Percentiles rank a stretch among this genome's conserved stretches.
These are phyloP conservation scores for Sugiyamaella floridensis DNA, from an alignment of 805 yeast species.

Conservation along the genomic window DNA sequence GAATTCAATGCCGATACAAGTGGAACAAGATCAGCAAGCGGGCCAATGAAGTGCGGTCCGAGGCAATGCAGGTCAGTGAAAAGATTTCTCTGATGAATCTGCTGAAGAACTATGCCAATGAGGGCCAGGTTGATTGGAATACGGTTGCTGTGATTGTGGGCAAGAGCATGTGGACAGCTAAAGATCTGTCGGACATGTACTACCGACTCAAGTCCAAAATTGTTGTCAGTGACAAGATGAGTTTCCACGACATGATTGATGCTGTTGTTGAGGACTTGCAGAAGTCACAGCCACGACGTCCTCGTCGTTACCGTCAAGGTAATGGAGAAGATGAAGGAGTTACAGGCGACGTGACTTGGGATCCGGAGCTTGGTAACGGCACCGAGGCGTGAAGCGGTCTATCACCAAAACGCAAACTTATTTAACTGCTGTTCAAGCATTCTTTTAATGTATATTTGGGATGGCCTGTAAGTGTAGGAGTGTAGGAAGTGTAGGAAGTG, in stretches of 20 bases:
- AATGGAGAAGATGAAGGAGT: background rate
- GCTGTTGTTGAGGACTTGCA: conserved; percentile 18
- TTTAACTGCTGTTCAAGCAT: background rate
- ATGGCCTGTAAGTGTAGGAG: too few species aligned
- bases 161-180: conserved; percentile 46
- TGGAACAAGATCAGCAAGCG: conserved; percentile 78
- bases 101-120: conserved; percentile 39
- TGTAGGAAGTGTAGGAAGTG: too few species aligned
- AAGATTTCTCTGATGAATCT: conserved; percentile 44
- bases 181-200: conserved; percentile 56
- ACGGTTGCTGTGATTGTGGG: conserved; percentile 43
- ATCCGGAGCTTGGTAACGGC: background rate
- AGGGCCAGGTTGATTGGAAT: conserved; percentile 48
- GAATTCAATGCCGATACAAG: conserved; percentile 93
- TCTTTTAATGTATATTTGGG: too few species aligned
- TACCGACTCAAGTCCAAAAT: conserved; percentile 50
- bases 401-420: background rate
- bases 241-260: conserved; percentile 29
- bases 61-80: conserved; percentile 41
- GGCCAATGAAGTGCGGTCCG: conserved; percentile 42
- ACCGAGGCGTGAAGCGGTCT: background rate
- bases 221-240: conserved; percentile 41
- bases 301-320: background rate
- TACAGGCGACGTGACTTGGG: background rate
- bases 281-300: conserved; percentile 10